Percentiles rank a stretch among this genome's conserved stretches.
Conservation (phyloP, 169 alveolate genomes). For the Sarcocystis neurona region DNA sequence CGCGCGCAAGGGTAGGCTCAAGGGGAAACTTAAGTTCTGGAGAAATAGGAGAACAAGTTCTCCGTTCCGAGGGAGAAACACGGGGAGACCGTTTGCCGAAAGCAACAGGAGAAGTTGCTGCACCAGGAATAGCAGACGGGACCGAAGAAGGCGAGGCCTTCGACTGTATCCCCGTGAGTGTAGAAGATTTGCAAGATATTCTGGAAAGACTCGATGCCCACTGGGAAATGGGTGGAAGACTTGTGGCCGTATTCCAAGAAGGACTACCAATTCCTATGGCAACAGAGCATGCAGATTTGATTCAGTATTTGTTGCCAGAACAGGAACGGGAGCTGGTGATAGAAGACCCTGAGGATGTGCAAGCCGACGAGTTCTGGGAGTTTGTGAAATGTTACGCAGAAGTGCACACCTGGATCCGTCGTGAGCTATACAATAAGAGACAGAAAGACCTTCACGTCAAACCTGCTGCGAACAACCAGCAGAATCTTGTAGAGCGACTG, state of each 20-base stretch:
- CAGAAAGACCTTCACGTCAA: neutral
- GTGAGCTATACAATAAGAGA: constrained; percentile 24
- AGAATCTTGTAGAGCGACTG: neutral
- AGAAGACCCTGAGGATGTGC: constrained; percentile 11
- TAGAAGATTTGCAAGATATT: neutral
- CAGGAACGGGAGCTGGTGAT: constrained; percentile 5
- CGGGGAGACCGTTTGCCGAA: too few species aligned
- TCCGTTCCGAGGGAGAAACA: too few species aligned
- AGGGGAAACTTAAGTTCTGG: too few species aligned
- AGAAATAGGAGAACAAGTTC: too few species aligned
- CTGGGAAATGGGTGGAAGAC: constrained; percentile 30
- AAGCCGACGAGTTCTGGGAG: constrained; percentile 4
- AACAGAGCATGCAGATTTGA: neutral
- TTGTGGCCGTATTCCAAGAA: neutral
- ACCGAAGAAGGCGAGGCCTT: neutral
- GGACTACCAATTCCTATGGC: neutral
- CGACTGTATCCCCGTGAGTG: neutral
- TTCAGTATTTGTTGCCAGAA: neutral
- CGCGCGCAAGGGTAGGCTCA: too few species aligned
- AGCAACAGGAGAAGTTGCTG: too few species aligned
- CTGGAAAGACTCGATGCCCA: neutral
- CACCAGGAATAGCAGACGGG: too few species aligned
- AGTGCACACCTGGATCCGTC: constrained; percentile 15
- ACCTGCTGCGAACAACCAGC: neutral
- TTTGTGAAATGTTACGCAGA: constrained; percentile 6